Base-by-base conservation (phyloP, 176 grass and related monocot species). In the Triticum timopheevii region DNA sequence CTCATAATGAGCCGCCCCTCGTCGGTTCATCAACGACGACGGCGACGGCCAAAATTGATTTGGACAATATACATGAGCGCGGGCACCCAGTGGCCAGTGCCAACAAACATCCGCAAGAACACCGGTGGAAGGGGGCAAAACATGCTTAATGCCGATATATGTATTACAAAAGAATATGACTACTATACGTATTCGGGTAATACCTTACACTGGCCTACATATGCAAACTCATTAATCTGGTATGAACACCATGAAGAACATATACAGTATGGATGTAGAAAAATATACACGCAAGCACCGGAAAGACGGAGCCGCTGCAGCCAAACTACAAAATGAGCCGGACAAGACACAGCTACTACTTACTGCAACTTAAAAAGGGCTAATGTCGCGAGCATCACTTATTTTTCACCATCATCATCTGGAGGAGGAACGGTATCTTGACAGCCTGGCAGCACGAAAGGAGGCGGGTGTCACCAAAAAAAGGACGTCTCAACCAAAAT, bases 321-420 rank as follows among this genome's bases (percentile, higher is more conserved):
- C 11, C 80, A 90, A 75, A 67, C 73, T 90, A 86, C 84, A 83
- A 87, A 83, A 73, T 8, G 54, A 78, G 65, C 58, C 16, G 74
- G 72, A 31, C 17, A 7, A 86, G 67, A 7, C 39, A 54, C 72
- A 34, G 65, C 64, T 50, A 78, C 84, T 25, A 39, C 22, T 80
- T 25, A 52, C 22, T 80, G 86, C 64, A 77, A 70, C 63, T 77
- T 23, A 36, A 7, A 75, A 75, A 35, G 27, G 64, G 4, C 52
- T 83, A 58, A 10, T 56, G 39, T 42, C 3, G 13, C 19, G 11
- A 36, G 34, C 16, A 28, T 74, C 16, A 6, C 66, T 90, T 84
- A 24, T 40, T 87, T 84, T 76, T 87, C 81, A 13, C 61, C 85
- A 75, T 47, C 80, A 65, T 70, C 44, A 22, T 59, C 56, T 59